Conservation (phyloP, 208 protist genomes). For the Wallacemonas sp. region DNA sequence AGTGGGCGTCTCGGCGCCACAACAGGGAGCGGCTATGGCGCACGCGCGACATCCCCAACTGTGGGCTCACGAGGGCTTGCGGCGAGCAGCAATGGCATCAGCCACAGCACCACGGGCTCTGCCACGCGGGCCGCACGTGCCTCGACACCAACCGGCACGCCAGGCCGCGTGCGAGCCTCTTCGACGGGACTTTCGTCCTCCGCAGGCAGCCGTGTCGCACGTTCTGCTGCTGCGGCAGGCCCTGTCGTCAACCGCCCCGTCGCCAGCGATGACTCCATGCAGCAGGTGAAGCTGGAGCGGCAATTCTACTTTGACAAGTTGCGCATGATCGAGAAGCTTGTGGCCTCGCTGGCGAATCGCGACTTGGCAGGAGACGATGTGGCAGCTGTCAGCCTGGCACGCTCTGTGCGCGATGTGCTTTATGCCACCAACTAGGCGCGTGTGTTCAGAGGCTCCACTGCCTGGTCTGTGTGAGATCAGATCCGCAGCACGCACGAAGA, state of each 20-base stretch:
- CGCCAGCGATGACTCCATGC: slow-evolving; percentile 11
- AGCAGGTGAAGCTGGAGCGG: slow-evolving; percentile 33
- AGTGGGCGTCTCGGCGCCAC: not conserved
- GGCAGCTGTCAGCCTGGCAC: slow-evolving; percentile 30
- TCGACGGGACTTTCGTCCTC: not conserved
- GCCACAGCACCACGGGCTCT: too few species aligned
- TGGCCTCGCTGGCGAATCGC: slow-evolving; percentile 27
- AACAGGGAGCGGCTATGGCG: not conserved
- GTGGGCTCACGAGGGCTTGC: too few species aligned
- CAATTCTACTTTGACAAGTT: slow-evolving; percentile 89
- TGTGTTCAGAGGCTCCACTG: not conserved
- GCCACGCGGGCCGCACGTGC: too few species aligned
- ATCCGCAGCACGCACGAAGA: too few species aligned
- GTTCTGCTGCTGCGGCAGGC: not conserved
- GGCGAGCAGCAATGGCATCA: too few species aligned
- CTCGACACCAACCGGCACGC: too few species aligned
- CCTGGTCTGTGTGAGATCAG: too few species aligned
- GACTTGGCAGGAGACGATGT: slow-evolving; percentile 17
- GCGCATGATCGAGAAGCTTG: slow-evolving; percentile 64
- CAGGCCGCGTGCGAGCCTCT: too few species aligned
- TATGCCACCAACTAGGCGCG: slow-evolving; percentile 32
- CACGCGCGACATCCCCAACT: not conserved
- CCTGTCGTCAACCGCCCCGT: not conserved
- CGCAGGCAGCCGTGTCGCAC: not conserved
- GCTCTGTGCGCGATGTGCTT: slow-evolving; percentile 49